phyloP scores from a whole-genome alignment of 2,329 filamentous ascomycete genomes.

The Dactylonectria estremocensis region DNA sequence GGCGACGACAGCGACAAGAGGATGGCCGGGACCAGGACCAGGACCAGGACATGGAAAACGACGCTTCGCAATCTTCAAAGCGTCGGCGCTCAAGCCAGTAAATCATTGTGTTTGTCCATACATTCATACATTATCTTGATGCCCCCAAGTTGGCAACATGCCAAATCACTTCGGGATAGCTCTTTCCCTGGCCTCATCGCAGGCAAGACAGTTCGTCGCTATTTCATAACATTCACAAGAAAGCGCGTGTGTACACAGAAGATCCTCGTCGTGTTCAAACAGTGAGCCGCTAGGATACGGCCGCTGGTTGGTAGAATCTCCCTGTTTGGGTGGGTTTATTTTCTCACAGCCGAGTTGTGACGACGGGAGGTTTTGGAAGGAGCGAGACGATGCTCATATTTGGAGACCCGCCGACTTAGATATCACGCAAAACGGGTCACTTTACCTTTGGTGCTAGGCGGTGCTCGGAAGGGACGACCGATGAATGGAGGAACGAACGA shows the following conservation, averaged over 20 bases:
- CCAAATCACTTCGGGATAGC: not conserved
- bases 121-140: not conserved
- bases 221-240: not conserved
- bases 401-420: not conserved
- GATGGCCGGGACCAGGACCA: constrained; percentile 42
- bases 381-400: not conserved
- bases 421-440: not conserved
- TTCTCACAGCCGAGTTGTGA: not conserved
- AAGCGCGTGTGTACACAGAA: not conserved
- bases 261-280: not conserved
- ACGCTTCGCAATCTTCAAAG: constrained; percentile 36
- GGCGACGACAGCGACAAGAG: constrained; percentile 39
- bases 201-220: not conserved
- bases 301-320: not conserved
- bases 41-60: constrained; percentile 37
- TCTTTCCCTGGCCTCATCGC: not conserved
- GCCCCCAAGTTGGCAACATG: not conserved
- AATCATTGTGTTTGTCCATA: not conserved
- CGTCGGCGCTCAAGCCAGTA: constrained; percentile 42
- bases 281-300: not conserved
- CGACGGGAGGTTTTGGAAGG: not conserved
- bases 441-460: not conserved
- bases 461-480: not conserved
- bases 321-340: not conserved
- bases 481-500: not conserved